These are phyloP conservation scores for Fusarium sp. DNA, from an alignment of 2,329 filamentous ascomycete genomes.

Conservation along the genomic window DNA sequence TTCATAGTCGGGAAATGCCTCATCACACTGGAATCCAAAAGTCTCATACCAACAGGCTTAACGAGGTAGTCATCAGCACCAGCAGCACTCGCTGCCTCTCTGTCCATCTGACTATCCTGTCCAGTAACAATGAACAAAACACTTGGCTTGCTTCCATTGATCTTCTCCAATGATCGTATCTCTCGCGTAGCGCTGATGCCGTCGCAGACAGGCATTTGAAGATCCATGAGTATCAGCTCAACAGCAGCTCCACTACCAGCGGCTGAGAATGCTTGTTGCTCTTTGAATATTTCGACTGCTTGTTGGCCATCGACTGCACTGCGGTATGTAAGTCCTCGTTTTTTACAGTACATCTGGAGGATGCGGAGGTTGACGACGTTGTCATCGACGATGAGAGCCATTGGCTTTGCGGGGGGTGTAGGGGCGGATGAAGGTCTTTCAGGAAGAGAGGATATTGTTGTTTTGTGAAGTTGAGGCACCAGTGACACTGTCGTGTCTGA, in stretches of 20 bases:
- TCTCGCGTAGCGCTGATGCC: conserved; percentile 44
- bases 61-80: conserved; percentile 44
- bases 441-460: neutral
- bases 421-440: neutral
- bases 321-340: conserved; percentile 55
- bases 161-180: conserved; percentile 41
- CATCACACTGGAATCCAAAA: conserved; percentile 29
- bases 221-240: conserved; percentile 45
- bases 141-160: conserved; percentile 20
- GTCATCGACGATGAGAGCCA: conserved; percentile 58
- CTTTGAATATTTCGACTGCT: conserved; percentile 51
- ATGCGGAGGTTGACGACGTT: conserved; percentile 62
- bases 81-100: conserved; percentile 28
- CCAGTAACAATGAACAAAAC: conserved; percentile 46
- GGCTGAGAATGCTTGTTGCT: conserved; percentile 29
- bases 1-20: conserved; percentile 35
- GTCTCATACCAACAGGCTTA: conserved; percentile 39
- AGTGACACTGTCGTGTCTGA: neutral
- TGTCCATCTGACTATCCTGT: conserved; percentile 42
- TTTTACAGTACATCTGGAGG: conserved; percentile 59
- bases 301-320: conserved; percentile 57
- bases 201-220: conserved; percentile 48
- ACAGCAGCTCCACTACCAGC: conserved; percentile 22
- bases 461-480: neutral
- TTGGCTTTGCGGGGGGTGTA: conserved; percentile 23